Conservation (phyloP, 2,329 filamentous ascomycete genomes). For the Trichophyton rubrum region DNA sequence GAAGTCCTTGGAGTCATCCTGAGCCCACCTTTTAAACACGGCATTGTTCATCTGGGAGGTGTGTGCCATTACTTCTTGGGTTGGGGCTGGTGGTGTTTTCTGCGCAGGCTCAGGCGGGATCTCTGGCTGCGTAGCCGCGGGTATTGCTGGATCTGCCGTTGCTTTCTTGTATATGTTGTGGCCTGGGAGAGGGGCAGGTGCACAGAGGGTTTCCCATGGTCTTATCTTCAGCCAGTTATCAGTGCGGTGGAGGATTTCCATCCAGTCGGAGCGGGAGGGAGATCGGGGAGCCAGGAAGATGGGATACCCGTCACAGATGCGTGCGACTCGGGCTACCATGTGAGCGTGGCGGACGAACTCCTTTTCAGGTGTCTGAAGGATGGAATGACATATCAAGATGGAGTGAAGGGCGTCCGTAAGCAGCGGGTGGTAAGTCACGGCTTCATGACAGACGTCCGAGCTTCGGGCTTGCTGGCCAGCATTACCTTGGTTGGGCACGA, state of each 20-base stretch:
- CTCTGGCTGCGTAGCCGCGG: constrained; percentile 47
- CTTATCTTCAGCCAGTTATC: constrained; percentile 58
- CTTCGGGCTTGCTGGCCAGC: constrained; percentile 21
- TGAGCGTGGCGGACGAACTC: constrained; percentile 68
- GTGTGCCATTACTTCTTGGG: constrained; percentile 51
- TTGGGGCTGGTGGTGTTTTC: constrained; percentile 47
- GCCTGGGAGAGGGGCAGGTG: constrained; percentile 43
- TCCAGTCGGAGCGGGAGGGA: constrained; percentile 66
- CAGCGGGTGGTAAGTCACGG: constrained; percentile 68
- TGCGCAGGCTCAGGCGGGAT: constrained; percentile 55
- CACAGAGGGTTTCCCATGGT: constrained; percentile 60
- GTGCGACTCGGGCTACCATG: constrained; percentile 64
- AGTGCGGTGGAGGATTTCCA: constrained; percentile 55
- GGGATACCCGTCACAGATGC: constrained; percentile 66
- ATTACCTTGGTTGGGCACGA: constrained; percentile 3
- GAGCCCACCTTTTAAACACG: constrained; percentile 45
- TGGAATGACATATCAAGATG: constrained; percentile 63
- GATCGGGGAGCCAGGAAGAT: constrained; percentile 62
- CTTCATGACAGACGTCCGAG: constrained; percentile 43
- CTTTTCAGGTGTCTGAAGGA: constrained; percentile 64
- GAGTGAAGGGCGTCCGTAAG: constrained; percentile 67
- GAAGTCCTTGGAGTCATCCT: constrained; percentile 56
- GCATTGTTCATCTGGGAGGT: constrained; percentile 14
- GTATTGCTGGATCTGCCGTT: constrained; percentile 37
- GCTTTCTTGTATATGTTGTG: constrained; percentile 22